phyloP scores from a whole-genome alignment of 768 basidiomycete genomes.

The Thelephora ganbajun region DNA sequence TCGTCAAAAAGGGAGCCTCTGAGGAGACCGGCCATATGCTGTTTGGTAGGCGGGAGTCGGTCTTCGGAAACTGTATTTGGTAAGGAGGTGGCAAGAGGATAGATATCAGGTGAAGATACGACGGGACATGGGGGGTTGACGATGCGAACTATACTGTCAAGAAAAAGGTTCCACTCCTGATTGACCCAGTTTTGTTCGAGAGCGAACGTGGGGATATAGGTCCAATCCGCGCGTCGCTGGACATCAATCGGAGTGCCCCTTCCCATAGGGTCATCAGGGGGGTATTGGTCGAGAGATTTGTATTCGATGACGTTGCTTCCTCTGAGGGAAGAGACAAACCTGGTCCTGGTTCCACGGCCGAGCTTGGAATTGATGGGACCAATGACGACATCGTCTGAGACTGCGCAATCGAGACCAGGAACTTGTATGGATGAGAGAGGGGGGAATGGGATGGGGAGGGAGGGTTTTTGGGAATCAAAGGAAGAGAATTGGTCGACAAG shows the following conservation, averaged over 20 bases:
- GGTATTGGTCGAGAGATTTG: background rate
- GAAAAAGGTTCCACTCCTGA: background rate
- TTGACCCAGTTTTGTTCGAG: background rate
- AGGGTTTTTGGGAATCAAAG: background rate
- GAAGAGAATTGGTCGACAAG: background rate
- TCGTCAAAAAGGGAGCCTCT: background rate
- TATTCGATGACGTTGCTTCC: slow-evolving; percentile 3
- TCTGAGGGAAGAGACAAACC: slow-evolving; percentile 5
- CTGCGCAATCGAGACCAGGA: background rate
- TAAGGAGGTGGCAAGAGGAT: background rate
- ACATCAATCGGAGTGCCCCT: slow-evolving; percentile 11
- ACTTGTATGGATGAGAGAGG: background rate
- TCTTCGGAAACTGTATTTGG: background rate
- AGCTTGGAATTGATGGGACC: background rate
- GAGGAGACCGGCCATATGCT: background rate
- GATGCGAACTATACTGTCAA: background rate
- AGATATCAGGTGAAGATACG: background rate
- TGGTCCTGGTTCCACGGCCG: background rate
- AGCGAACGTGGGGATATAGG: background rate
- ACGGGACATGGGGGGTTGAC: background rate
- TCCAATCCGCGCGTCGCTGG: slow-evolving; percentile 9
- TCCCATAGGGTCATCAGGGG: slow-evolving; percentile 8
- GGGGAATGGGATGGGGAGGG: background rate
- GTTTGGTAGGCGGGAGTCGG: background rate
- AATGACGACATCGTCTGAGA: slow-evolving; percentile 2